phyloP scores from a whole-genome alignment of 2,329 filamentous ascomycete genomes.

The Neophaeococcomyces aloes region DNA sequence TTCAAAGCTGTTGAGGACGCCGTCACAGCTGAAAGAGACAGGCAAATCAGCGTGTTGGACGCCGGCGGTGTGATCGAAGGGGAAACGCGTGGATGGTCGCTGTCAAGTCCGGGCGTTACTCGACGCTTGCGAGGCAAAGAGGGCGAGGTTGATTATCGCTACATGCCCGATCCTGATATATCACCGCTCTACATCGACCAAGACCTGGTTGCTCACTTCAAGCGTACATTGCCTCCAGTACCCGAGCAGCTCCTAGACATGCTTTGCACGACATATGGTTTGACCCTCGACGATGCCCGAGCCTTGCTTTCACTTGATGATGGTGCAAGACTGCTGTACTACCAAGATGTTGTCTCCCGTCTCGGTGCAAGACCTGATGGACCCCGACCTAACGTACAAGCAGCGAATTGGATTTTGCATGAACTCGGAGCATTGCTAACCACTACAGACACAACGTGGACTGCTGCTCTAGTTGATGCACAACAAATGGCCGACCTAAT shows the following conservation, averaged over 20 bases:
- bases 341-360: conserved; percentile 39
- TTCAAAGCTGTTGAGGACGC: conserved; percentile 94
- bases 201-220: conserved; percentile 57
- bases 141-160: conserved; percentile 92
- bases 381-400: conserved; percentile 35
- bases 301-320: conserved; percentile 67
- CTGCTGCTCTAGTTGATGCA: conserved; percentile 30
- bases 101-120: conserved; percentile 67
- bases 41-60: conserved; percentile 74
- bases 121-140: conserved; percentile 79
- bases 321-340: conserved; percentile 72
- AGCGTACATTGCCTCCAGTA: conserved; percentile 52
- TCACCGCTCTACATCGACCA: conserved; percentile 63
- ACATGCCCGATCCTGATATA: conserved; percentile 95
- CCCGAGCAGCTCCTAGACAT: conserved; percentile 60
- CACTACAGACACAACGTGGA: conserved; percentile 42
- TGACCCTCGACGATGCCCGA: conserved; percentile 73
- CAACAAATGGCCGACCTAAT: conserved; percentile 37
- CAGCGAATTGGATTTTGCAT: conserved; percentile 63
- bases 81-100: conserved; percentile 87
- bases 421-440: conserved; percentile 57
- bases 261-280: conserved; percentile 52
- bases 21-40: conserved; percentile 77
- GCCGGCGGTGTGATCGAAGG: conserved; percentile 63
- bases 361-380: conserved; percentile 21